Base-by-base conservation (phyloP, 768 basidiomycete genomes). In the Russula olivacea region DNA sequence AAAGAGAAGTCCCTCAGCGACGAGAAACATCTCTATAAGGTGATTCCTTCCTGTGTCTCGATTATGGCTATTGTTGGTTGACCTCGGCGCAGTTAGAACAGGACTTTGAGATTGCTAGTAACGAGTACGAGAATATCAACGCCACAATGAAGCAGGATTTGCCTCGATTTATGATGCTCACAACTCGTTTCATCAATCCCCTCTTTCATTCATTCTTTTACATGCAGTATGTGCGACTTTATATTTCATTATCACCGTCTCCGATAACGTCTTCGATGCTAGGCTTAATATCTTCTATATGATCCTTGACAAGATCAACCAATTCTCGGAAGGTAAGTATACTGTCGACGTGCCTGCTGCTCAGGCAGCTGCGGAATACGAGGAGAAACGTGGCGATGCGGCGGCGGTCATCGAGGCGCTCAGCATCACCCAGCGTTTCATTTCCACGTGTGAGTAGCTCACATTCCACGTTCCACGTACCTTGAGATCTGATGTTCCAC, bases 191-290 rank as follows among this genome's bases (percentile, higher is more conserved):
- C 76, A 92, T 98, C 72, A 89, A 95, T 68, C 97, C 97, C 0
- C 78, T 98, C n/a, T 99, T 98, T 83, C 89, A 96, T 69, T 96
- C 93, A 19, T 94, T 94, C 81, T 99, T 89, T 80, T 99, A 96
- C 74, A 98, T 99, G 94, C 93, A 98, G 93, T 95, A 71, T 71
- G 93, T 85, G 32, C 63, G 10, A 66, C 51, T 41, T 56, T 40
- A 41, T 49, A 40, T 54, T 9, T 47, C 19, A 28, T 38, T 25
- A 10, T 28, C 23, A 30, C 17, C 10, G 19, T 38, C 12, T 14
- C 47, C 54, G 23, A 43, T 55, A 25, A 47, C 51, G 25, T 25
- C n/a, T 45, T 40, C 11, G 14, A 7, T 30, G 19, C 10, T 67
- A 96, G 93, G 75, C 79, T 96, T 68, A 96, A 97, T 74, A 87